Conservation (phyloP, 2,329 filamentous ascomycete genomes). For the Monosporascus sp. region DNA sequence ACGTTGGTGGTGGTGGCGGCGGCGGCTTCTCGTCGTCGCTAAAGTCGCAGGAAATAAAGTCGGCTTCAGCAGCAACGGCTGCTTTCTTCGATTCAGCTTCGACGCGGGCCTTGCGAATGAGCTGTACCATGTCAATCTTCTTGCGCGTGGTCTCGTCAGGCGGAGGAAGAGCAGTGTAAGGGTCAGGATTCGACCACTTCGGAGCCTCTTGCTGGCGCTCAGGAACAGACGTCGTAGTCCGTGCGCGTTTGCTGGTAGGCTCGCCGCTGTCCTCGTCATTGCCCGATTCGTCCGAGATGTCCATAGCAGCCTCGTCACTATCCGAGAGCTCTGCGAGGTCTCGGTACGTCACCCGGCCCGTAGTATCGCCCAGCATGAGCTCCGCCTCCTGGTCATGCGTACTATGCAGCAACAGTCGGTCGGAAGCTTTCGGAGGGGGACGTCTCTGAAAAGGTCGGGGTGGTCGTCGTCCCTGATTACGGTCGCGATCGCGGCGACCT, state of each 20-base stretch:
- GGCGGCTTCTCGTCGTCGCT: conserved; percentile 45
- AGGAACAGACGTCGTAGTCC: conserved; percentile 22
- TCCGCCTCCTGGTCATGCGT: conserved; percentile 36
- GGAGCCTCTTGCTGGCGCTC: conserved; percentile 46
- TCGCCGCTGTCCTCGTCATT: conserved; percentile 36
- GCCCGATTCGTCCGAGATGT: conserved; percentile 49
- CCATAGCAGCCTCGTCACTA: conserved; percentile 60
- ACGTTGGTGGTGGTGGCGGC: neutral
- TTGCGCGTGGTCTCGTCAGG: conserved; percentile 68
- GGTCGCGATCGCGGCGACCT: conserved; percentile 4
- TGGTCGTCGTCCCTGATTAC: conserved; percentile 5
- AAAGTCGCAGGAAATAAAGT: conserved; percentile 85
- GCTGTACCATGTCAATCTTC: conserved; percentile 79
- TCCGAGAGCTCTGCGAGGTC: conserved; percentile 55
- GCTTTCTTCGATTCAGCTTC: conserved; percentile 45
- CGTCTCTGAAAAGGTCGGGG: neutral
- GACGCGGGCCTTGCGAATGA: conserved; percentile 85
- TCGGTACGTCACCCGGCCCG: conserved; percentile 46
- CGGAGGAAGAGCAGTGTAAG: conserved; percentile 82
- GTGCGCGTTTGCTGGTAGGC: conserved; percentile 39
- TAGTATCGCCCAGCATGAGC: conserved; percentile 41
- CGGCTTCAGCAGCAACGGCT: conserved; percentile 55
- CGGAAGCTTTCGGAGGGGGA: conserved; percentile 12
- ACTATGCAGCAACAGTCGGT: conserved; percentile 42
- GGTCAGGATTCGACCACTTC: conserved; percentile 94